Base-by-base conservation (phyloP, 1,284 basidiomycete species). In the Ceratobasidium sp. region DNA sequence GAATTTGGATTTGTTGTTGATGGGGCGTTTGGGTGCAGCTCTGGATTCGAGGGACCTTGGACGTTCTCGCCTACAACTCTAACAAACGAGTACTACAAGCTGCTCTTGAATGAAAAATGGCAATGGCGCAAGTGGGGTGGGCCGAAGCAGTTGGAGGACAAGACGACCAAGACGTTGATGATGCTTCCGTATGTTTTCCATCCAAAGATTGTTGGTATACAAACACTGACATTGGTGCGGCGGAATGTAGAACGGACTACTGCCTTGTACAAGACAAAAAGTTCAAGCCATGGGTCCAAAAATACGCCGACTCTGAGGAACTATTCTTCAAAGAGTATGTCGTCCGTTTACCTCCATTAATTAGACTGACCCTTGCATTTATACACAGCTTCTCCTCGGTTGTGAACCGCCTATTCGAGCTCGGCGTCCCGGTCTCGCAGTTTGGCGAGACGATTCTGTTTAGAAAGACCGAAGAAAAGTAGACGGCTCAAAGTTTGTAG, bases 61-160 rank as follows among this genome's bases (percentile, higher is more conserved):
- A 95, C 93, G 3, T 95, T 95, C 88, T 91, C 94, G 57, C 95
- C 95, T 9, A 95, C 89, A 17, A 93, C 93, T 15, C 85, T 98
- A 83, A 93, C 93, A 64, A 98, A 98, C 85, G 93, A 96, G 83
- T 98, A 90, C 88, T 99, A 87, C 90, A 92, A 91, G 82, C 89
- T 97, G 51, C 88, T 99, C 76, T 89, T 96, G 80, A 89, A 93
- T 81, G 95, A 98, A 86, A 95, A 92, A 89, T 93, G 92, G 90
- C 88, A 90, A 17, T 95, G 93, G 93, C 91, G 87, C 84, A 94
- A 93, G 85, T 97, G 95, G 95, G 87, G 87, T 79, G 97, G 96
- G 61, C 96, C 96, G 52, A 96, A 95, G 86, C 97, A 99, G 86
- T 92, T 93, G 78, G 91, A 95, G 85, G 96, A 99, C 87, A 95